These are phyloP conservation scores for Apophysomyces ossiformis DNA, from an alignment of 371 early-diverging fungal species.

Conservation along the genomic window DNA sequence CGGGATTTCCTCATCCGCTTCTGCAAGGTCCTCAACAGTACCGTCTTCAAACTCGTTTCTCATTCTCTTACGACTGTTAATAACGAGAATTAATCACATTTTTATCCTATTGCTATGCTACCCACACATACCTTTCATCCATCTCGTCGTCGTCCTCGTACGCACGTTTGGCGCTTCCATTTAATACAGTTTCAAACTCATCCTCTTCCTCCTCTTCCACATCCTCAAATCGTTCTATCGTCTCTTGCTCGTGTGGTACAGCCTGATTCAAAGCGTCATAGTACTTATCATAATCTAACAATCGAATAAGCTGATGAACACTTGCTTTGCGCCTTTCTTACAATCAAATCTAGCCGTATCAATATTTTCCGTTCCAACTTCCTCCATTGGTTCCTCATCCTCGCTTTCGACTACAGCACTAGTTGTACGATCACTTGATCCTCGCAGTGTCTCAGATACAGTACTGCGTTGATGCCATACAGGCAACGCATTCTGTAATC, in stretches of 20 bases:
- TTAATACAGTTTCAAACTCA: conserved; percentile 28
- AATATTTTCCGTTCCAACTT: conserved; percentile 36
- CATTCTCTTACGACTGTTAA: conserved; percentile 11
- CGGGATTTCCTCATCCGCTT: conserved; percentile 45
- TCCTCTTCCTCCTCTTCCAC: conserved; percentile 37
- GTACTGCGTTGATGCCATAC: conserved; percentile 81
- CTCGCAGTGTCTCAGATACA: conserved; percentile 57
- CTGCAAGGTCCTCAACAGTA: conserved; percentile 34
- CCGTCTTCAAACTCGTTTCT: conserved; percentile 19
- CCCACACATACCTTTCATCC: conserved; percentile 30
- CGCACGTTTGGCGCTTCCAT: conserved; percentile 23
- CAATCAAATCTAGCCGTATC: conserved; percentile 59
- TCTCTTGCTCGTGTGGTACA: conserved; percentile 16
- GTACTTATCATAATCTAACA: conserved; percentile 48
- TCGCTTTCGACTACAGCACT: conserved; percentile 19
- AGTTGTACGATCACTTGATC: conserved; percentile 28
- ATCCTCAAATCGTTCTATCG: conserved; percentile 15
- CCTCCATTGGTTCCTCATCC: conserved; percentile 49
- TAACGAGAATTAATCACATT: conserved; percentile 17
- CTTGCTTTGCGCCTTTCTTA: conserved; percentile 24
- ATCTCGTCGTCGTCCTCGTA: conserved; percentile 32
- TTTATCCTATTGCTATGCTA: conserved; percentile 14
- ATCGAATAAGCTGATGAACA: not conserved
- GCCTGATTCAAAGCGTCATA: conserved; percentile 43
- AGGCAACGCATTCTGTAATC: conserved; percentile 81